A percentile compares a stretch with the other conserved stretches of the same genome.
Evolutionary conservation across 306 rosid genomes (phyloP).

Genomic region (Gleditsia sinensis): DNA sequence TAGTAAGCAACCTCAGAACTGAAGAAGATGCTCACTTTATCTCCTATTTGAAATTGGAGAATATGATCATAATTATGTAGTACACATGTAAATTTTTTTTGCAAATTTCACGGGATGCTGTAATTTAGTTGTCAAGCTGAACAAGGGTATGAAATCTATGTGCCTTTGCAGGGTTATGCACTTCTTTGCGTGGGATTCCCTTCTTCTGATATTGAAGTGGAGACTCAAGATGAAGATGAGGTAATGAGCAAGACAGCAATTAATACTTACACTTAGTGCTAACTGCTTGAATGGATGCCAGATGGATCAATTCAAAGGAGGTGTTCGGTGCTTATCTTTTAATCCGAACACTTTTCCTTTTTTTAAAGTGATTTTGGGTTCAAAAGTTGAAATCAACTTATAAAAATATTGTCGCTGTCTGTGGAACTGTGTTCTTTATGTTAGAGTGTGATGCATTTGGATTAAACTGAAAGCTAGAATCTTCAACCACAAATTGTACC

Average conservation of each 20-base stretch:
- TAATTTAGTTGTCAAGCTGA: constrained; percentile 26
- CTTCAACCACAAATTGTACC: background rate
- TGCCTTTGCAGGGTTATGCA: constrained; percentile 85
- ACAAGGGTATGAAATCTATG: constrained; percentile 9
- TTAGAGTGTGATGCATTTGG: background rate
- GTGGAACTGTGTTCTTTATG: background rate
- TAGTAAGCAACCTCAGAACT: background rate
- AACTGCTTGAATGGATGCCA: constrained; percentile 14
- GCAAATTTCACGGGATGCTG: background rate
- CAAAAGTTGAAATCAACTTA: constrained; percentile 4
- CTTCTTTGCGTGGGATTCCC: constrained; percentile 98
- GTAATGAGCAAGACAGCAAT: constrained; percentile 42
- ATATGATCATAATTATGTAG: background rate
- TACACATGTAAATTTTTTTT: background rate
- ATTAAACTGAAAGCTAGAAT: background rate
- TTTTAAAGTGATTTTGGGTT: background rate
- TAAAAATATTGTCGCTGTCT: background rate
- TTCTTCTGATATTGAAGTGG: constrained; percentile 87
- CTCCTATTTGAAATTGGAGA: background rate
- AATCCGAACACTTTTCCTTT: background rate
- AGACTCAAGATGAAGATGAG: constrained; percentile 99
- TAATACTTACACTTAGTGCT: constrained; percentile 19
- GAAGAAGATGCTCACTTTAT: constrained; percentile 7
- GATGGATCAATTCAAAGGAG: background rate
- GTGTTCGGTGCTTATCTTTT: background rate